Evolutionary conservation across 1,139 yeast species (phyloP).

Genomic region (Blastobotrys indianensis): DNA sequence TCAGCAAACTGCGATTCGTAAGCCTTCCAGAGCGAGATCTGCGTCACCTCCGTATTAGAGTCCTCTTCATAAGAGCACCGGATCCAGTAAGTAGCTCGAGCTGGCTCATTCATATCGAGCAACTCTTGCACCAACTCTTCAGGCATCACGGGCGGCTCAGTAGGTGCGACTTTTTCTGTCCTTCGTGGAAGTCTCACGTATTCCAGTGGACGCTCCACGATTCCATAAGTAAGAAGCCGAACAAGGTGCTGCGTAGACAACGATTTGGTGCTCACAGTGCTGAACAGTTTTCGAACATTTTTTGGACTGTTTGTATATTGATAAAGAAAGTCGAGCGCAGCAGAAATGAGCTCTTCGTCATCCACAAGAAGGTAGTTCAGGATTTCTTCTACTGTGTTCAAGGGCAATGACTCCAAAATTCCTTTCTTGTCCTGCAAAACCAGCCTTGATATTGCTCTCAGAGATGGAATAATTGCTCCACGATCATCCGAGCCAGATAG

Average conservation of each 20-base stretch:
- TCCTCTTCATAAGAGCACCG: constrained; percentile 84
- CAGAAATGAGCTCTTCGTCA: constrained; percentile 57
- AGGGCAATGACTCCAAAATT: constrained; percentile 35
- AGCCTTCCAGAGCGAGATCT: constrained; percentile 91
- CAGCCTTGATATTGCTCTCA: constrained; percentile 36
- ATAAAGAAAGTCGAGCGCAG: constrained; percentile 59
- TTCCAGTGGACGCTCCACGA: constrained; percentile 33
- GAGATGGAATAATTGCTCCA: constrained; percentile 34
- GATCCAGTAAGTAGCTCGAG: constrained; percentile 92
- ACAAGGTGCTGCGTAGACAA: constrained; percentile 46
- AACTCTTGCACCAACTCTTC: constrained; percentile 57
- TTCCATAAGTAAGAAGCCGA: constrained; percentile 51
- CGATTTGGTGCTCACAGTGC: constrained; percentile 33
- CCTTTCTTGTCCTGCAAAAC: constrained; percentile 36
- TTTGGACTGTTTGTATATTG: constrained; percentile 54
- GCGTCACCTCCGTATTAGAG: constrained; percentile 80
- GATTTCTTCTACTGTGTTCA: constrained; percentile 29
- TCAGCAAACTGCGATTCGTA: constrained; percentile 78
- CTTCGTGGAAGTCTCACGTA: constrained; percentile 36
- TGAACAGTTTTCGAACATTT: constrained; percentile 30
- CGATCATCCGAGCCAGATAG: constrained; percentile 32
- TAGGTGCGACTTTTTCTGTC: constrained; percentile 38
- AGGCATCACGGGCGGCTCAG: constrained; percentile 63
- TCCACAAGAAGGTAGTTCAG: constrained; percentile 44
- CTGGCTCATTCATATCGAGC: constrained; percentile 70